A percentile compares a stretch with the other conserved stretches of the same genome.
phyloP scores from a whole-genome alignment of 495 filamentous ascomycete genomes.

The Astrothelium macrocarpum region DNA sequence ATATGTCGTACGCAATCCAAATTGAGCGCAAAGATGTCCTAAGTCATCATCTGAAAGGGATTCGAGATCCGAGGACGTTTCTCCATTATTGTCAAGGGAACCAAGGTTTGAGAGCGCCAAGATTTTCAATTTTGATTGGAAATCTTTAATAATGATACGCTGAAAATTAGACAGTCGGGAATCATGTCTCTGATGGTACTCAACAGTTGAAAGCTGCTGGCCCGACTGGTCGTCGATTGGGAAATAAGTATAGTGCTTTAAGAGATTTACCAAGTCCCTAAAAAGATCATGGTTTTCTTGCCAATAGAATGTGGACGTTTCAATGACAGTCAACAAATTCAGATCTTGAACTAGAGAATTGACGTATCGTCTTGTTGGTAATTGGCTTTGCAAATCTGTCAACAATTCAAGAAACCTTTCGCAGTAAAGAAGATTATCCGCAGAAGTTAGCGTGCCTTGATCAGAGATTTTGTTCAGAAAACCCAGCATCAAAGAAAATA shows the following conservation, averaged over 20 bases:
- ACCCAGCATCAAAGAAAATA: slow-evolving; percentile 76
- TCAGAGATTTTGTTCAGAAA: slow-evolving; percentile 57
- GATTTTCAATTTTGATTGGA: slow-evolving; percentile 83
- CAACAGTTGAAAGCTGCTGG: slow-evolving; percentile 55
- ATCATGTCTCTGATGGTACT: slow-evolving; percentile 74
- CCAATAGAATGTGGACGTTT: slow-evolving; percentile 67
- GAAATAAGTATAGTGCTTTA: slow-evolving; percentile 80
- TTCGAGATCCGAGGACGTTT: slow-evolving; percentile 69
- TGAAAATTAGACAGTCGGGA: slow-evolving; percentile 68
- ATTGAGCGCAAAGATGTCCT: slow-evolving; percentile 51
- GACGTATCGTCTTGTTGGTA: slow-evolving; percentile 88
- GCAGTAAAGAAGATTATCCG: slow-evolving; percentile 71
- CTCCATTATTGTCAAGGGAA: slow-evolving; percentile 66
- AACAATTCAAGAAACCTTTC: slow-evolving; percentile 88
- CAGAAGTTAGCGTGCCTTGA: slow-evolving; percentile 11
- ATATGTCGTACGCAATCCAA: slow-evolving; percentile 75
- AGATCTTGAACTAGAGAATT: slow-evolving; percentile 87
- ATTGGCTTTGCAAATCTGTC: slow-evolving; percentile 82
- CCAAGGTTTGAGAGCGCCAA: slow-evolving; percentile 88
- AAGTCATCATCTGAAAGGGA: slow-evolving; percentile 66
- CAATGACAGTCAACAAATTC: slow-evolving; percentile 74
- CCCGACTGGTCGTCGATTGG: slow-evolving; percentile 88
- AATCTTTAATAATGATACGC: slow-evolving; percentile 67
- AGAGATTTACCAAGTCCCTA: slow-evolving; percentile 67
- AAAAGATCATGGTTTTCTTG: slow-evolving; percentile 65